phyloP scores from a whole-genome alignment of 371 early-diverging fungal species.

The Mortierella sp. region DNA sequence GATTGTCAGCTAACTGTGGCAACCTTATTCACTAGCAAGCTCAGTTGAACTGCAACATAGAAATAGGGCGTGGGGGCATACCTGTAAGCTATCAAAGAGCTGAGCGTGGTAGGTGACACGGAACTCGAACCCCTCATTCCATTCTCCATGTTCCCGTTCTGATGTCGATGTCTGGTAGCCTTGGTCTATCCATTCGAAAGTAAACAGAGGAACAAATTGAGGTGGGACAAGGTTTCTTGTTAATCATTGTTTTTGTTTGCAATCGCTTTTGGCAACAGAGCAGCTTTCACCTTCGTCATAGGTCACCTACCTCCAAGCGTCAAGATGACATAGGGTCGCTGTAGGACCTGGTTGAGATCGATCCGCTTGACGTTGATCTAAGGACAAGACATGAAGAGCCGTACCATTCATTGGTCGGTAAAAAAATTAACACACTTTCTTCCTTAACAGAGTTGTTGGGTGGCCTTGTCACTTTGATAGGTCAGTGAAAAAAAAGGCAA shows the following conservation, averaged over 20 bases:
- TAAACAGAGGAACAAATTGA: not conserved
- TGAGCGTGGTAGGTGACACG: constrained; percentile 82
- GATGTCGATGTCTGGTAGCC: constrained; percentile 75
- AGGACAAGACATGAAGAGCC: not conserved
- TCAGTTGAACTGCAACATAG: not conserved
- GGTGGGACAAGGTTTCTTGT: constrained; percentile 8
- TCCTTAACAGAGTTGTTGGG: not conserved
- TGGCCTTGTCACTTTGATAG: constrained; percentile 3
- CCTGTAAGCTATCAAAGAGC: constrained; percentile 80
- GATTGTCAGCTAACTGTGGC: not conserved
- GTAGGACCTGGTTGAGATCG: constrained; percentile 49
- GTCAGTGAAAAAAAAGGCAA: not conserved
- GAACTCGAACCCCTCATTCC: constrained; percentile 86
- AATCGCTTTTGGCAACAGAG: not conserved
- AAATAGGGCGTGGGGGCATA: constrained; percentile 25
- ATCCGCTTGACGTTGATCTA: constrained; percentile 56
- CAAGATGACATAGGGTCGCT: constrained; percentile 53
- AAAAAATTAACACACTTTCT: not conserved
- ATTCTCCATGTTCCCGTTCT: constrained; percentile 70
- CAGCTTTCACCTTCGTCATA: not conserved
- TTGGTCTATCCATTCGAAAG: constrained; percentile 64
- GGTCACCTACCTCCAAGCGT: constrained; percentile 56
- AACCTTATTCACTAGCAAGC: not conserved
- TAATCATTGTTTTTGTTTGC: not conserved
- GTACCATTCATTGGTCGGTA: not conserved